Conservation (phyloP, 306 rosid genomes). For the Acacia confusa region DNA sequence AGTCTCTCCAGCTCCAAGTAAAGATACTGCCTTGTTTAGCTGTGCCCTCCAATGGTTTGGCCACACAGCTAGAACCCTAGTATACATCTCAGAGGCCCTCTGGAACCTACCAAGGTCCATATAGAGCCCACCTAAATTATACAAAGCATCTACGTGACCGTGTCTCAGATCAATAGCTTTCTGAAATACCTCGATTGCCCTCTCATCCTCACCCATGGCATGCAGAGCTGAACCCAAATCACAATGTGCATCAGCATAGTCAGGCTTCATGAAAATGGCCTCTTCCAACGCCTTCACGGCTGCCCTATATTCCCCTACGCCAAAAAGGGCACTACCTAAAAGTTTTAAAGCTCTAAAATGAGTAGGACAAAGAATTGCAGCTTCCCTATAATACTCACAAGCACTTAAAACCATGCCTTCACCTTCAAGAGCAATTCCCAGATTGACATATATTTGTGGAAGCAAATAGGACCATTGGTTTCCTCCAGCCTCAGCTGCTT, state of each 20-base stretch:
- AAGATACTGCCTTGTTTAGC: slow-evolving; percentile 94
- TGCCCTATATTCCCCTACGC: slow-evolving; percentile 95
- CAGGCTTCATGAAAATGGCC: slow-evolving; percentile 92
- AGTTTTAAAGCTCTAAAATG: slow-evolving; percentile 98
- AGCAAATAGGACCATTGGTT: slow-evolving; percentile 97
- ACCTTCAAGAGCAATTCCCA: slow-evolving; percentile 94
- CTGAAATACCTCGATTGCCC: slow-evolving; percentile 94
- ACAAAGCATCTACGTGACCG: slow-evolving; percentile 89
- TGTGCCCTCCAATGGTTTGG: slow-evolving; percentile 99
- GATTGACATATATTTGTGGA: slow-evolving; percentile 94
- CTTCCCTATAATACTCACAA: slow-evolving; percentile 97
- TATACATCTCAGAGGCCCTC: slow-evolving; percentile 98
- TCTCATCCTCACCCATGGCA: slow-evolving; percentile 91
- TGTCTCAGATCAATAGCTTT: slow-evolving; percentile 97
- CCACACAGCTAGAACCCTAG: slow-evolving; percentile 93
- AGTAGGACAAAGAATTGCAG: slow-evolving; percentile 96
- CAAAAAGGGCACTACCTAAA: slow-evolving; percentile 94
- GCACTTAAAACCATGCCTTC: slow-evolving; percentile 99
- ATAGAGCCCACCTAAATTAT: slow-evolving; percentile 93
- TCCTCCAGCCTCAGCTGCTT: slow-evolving; percentile 93
- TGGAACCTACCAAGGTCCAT: slow-evolving; percentile 94
- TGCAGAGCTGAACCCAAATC: slow-evolving; percentile 98
- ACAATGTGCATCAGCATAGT: slow-evolving; percentile 96
- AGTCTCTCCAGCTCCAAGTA: slow-evolving; percentile 89
- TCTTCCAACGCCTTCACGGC: slow-evolving; percentile 96